These are phyloP conservation scores for Cryomyces antarcticus DNA, from an alignment of 495 filamentous ascomycete genomes.

Conservation along the genomic window DNA sequence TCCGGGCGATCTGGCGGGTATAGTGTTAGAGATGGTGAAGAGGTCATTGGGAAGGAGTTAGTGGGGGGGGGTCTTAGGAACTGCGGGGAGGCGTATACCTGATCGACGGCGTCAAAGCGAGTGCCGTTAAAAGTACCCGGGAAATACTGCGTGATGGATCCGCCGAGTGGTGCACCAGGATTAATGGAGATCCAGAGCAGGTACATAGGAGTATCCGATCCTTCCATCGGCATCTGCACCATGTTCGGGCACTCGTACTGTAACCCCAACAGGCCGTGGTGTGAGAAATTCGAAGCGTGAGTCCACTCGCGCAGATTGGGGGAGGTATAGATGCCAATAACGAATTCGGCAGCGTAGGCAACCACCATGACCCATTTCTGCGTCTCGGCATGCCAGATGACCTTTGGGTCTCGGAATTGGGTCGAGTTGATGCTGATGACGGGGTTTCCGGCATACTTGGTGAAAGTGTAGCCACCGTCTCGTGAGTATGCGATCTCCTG, in stretches of 20 bases:
- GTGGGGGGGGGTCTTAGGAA: no score
- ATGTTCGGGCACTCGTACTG: slow-evolving; percentile 40
- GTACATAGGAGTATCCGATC: slow-evolving; percentile 21
- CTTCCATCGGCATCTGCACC: slow-evolving; percentile 24
- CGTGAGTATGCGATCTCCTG: slow-evolving; percentile 36
- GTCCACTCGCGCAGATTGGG: slow-evolving; percentile 32
- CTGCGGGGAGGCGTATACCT: neutral
- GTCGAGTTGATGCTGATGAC: slow-evolving; percentile 23
- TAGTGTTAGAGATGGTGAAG: no score
- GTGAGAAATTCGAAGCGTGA: slow-evolving; percentile 31
- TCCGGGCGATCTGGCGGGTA: slow-evolving; percentile 11
- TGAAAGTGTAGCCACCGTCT: slow-evolving; percentile 33
- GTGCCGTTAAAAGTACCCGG: slow-evolving; percentile 31
- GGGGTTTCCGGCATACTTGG: slow-evolving; percentile 31
- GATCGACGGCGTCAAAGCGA: slow-evolving; percentile 24
- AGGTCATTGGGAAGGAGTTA: no score
- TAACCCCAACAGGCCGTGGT: slow-evolving; percentile 29
- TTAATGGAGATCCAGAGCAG: slow-evolving; percentile 31
- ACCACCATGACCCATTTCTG: slow-evolving; percentile 30
- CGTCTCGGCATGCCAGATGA: slow-evolving; percentile 28
- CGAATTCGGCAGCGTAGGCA: slow-evolving; percentile 28
- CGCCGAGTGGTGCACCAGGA: slow-evolving; percentile 34
- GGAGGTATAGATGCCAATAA: slow-evolving; percentile 32
- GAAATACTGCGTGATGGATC: slow-evolving; percentile 29
- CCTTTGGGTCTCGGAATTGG: slow-evolving; percentile 38